Evolutionary conservation across 495 filamentous ascomycete species (phyloP).

Genomic region (Penicillium lividum): DNA sequence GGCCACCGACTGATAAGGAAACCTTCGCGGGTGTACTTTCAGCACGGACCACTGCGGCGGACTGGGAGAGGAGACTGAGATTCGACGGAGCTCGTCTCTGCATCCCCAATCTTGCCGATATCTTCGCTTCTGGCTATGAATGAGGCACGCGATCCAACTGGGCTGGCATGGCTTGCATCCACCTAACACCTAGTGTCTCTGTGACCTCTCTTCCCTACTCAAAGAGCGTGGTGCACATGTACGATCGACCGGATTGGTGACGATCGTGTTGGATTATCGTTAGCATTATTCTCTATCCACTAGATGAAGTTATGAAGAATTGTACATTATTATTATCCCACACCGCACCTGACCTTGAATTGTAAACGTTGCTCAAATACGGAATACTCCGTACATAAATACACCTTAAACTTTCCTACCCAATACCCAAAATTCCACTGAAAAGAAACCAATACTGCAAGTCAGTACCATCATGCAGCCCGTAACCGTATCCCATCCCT

Average conservation of each 20-base stretch:
- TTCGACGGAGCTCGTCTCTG: slow-evolving; percentile 13
- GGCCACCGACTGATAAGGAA: slow-evolving; percentile 7
- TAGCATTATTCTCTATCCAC: slow-evolving; percentile 33
- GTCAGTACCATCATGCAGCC: not conserved
- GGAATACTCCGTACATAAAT: not conserved
- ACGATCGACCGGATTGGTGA: slow-evolving; percentile 2
- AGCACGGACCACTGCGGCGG: slow-evolving; percentile 9
- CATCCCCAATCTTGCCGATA: slow-evolving; percentile 4
- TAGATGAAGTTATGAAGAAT: slow-evolving; percentile 29
- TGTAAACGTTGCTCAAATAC: not conserved
- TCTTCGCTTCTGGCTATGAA: slow-evolving; percentile 18
- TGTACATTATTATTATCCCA: slow-evolving; percentile 25
- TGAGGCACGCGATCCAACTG: slow-evolving; percentile 17
- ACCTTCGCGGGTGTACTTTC: not conserved
- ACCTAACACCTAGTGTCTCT: slow-evolving; percentile 19
- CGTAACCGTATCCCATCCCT: not conserved
- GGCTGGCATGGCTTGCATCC: slow-evolving; percentile 5
- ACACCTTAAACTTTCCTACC: not conserved
- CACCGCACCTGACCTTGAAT: not conserved
- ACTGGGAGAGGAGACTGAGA: slow-evolving; percentile 1
- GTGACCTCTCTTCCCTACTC: not conserved
- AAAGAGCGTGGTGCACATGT: slow-evolving; percentile 11
- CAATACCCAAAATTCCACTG: not conserved
- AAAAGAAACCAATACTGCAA: no score
- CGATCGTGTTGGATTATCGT: slow-evolving; percentile 22